Evolutionary conservation across 345 rosid genomes (phyloP).

Genomic region (Brassica juncea): DNA sequence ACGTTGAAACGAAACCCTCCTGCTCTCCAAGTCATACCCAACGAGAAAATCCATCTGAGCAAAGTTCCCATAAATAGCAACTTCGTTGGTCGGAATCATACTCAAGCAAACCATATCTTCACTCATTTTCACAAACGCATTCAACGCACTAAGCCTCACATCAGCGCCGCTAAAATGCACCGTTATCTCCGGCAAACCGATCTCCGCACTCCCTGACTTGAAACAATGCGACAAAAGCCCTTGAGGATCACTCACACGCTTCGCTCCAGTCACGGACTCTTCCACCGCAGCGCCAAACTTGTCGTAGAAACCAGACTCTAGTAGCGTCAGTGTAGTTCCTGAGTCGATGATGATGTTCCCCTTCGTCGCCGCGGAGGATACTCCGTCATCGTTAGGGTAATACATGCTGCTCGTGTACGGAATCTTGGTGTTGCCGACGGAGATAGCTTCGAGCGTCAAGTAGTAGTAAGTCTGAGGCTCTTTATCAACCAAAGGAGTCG

Average conservation of each 20-base stretch:
- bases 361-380: background rate
- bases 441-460: constrained; percentile 48
- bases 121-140: constrained; percentile 45
- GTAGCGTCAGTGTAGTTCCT: constrained; percentile 59
- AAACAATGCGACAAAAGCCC: constrained; percentile 48
- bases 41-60: constrained; percentile 56
- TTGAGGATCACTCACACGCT: constrained; percentile 44
- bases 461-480: constrained; percentile 49
- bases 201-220: background rate
- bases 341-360: constrained; percentile 72
- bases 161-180: constrained; percentile 50
- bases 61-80: constrained; percentile 55
- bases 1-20: constrained; percentile 50
- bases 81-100: constrained; percentile 14
- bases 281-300: constrained; percentile 40
- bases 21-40: constrained; percentile 48
- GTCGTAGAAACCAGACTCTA: constrained; percentile 44
- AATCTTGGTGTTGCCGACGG: constrained; percentile 44
- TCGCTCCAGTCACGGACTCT: constrained; percentile 29
- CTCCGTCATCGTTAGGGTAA: background rate
- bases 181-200: constrained; percentile 42
- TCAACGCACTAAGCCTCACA: constrained; percentile 38
- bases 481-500: constrained; percentile 50
- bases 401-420: constrained; percentile 33
- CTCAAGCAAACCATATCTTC: constrained; percentile 46